Conservation (phyloP, 345 rosid species). For the Psidium friedrichsthalianum region DNA sequence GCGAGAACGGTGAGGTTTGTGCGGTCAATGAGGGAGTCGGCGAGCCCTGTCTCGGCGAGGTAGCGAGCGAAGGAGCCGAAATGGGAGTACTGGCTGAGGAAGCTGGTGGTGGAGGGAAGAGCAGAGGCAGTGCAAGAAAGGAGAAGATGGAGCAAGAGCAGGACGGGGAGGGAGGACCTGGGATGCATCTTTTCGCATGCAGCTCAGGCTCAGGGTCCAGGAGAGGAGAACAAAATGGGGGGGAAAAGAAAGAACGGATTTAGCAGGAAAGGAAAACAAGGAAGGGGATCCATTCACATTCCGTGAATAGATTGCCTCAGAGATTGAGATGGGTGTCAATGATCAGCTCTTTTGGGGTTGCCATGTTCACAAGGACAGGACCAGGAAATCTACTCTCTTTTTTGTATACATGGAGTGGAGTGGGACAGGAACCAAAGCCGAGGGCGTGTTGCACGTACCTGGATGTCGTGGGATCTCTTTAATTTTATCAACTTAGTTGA, state of each 20-base stretch:
- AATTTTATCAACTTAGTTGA: neutral
- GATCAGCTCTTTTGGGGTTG: neutral
- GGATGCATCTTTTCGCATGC: neutral
- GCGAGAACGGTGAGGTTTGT: conserved; percentile 4
- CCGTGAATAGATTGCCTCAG: neutral
- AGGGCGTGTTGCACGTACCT: no score
- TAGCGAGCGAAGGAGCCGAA: conserved; percentile 1
- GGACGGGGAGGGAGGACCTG: neutral
- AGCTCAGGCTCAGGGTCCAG: neutral
- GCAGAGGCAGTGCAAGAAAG: neutral
- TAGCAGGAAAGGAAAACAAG: neutral
- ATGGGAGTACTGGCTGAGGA: neutral
- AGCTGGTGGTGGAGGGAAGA: neutral
- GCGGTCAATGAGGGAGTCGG: neutral
- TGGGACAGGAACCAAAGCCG: no score
- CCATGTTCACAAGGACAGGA: neutral
- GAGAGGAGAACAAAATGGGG: neutral
- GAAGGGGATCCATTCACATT: neutral
- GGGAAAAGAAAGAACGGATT: neutral
- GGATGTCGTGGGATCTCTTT: no score
- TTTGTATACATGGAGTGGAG: no score
- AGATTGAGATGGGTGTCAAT: neutral
- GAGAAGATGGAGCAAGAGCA: neutral
- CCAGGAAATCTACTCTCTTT: neutral
- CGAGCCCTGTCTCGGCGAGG: neutral